A percentile compares a stretch with the other conserved stretches of the same genome.
phyloP scores from a whole-genome alignment of 2,329 filamentous ascomycete genomes.

The Lecanicillium sp. region DNA sequence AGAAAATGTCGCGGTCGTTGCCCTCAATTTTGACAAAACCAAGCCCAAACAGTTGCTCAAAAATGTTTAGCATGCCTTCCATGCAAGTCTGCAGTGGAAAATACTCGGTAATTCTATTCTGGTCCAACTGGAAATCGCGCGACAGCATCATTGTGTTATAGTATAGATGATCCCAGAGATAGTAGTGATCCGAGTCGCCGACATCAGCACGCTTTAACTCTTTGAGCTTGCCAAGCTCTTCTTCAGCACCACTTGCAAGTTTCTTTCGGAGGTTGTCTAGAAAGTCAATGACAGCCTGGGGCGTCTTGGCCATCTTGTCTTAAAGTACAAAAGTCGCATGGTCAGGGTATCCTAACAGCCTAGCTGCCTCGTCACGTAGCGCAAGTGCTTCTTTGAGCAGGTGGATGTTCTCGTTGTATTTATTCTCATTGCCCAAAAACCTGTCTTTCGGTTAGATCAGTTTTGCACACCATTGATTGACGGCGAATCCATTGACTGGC shows the following conservation, averaged over 20 bases:
- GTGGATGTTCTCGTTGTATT: constrained; percentile 10
- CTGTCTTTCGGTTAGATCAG: background rate
- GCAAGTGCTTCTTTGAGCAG: constrained; percentile 47
- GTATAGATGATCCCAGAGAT: constrained; percentile 47
- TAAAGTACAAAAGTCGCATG: constrained; percentile 48
- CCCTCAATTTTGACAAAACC: constrained; percentile 41
- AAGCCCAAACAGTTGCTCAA: constrained; percentile 12
- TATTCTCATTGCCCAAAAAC: constrained; percentile 5
- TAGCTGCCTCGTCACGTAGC: constrained; percentile 47
- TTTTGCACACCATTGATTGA: too few species aligned
- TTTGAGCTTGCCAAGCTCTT: constrained; percentile 40
- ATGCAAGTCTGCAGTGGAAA: constrained; percentile 46
- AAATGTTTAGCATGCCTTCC: constrained; percentile 44
- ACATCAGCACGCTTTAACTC: constrained; percentile 29
- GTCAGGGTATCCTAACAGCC: constrained; percentile 46
- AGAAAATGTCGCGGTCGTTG: constrained; percentile 16
- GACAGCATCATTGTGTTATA: constrained; percentile 45
- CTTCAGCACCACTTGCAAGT: background rate
- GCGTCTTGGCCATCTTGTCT: constrained; percentile 52
- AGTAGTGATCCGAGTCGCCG: constrained; percentile 28
- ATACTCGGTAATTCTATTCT: constrained; percentile 46
- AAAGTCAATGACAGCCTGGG: constrained; percentile 46
- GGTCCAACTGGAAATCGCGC: constrained; percentile 43
- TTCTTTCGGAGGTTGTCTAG: constrained; percentile 32
- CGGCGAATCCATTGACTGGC: background rate